Conservation (phyloP, 768 basidiomycete genomes). For the Wakefieldia striispora region DNA sequence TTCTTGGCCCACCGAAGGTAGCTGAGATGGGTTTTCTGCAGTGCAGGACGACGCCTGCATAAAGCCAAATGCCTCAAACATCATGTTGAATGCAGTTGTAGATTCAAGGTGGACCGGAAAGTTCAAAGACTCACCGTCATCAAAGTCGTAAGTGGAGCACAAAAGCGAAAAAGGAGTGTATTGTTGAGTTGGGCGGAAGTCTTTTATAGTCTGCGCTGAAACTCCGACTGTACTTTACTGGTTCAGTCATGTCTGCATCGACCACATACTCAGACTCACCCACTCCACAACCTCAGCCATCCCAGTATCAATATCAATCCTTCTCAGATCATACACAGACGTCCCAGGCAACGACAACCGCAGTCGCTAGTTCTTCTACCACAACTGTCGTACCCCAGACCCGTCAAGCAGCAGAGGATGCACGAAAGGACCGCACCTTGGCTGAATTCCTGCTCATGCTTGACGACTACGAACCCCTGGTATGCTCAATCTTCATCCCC, state of each 20-base stretch:
- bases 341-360: conserved; percentile 15
- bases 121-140: conserved; percentile 21
- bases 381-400: conserved; percentile 38
- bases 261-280: conserved; percentile 31
- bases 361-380: conserved; percentile 19
- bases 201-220: conserved; percentile 26
- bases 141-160: neutral
- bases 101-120: conserved; percentile 10
- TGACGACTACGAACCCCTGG: conserved; percentile 95
- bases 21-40: conserved; percentile 88
- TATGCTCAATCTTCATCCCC: conserved; percentile 35
- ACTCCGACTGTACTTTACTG: conserved; percentile 35
- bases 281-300: conserved; percentile 28
- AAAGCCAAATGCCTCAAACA: conserved; percentile 97
- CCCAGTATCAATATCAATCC: conserved; percentile 18
- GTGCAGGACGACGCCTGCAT: conserved; percentile 61
- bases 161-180: neutral
- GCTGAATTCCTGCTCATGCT: conserved; percentile 95
- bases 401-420: conserved; percentile 74
- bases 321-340: conserved; percentile 22
- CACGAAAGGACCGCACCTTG: conserved; percentile 83
- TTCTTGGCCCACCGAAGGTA: conserved; percentile 69
- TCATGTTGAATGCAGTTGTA: conserved; percentile 49
- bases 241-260: conserved; percentile 30
- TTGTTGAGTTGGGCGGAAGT: too few species aligned